Evolutionary conservation across 2,329 filamentous ascomycete species (phyloP).

Genomic region (Phaeophleospora eucalypticola): DNA sequence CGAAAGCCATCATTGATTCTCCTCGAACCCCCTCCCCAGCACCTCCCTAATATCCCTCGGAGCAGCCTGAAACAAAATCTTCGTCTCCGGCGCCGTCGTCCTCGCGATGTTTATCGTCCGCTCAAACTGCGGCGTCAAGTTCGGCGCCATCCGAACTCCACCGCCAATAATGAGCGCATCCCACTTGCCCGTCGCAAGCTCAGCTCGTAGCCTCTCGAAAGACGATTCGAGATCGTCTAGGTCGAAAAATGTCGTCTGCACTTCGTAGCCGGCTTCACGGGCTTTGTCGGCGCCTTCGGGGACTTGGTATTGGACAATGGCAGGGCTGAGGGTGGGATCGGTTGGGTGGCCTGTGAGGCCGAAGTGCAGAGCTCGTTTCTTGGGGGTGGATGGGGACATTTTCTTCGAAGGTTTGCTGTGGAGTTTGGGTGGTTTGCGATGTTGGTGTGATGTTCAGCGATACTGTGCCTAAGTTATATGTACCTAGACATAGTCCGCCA

Average conservation of each 20-base stretch:
- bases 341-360: conserved; percentile 5
- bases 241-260: conserved; percentile 3
- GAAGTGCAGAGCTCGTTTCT: conserved; percentile 3
- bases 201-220: background rate
- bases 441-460: too few species aligned
- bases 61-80: conserved; percentile 1
- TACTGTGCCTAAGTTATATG: too few species aligned
- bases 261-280: conserved; percentile 7
- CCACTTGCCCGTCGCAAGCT: conserved; percentile 1
- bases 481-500: too few species aligned
- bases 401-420: too few species aligned
- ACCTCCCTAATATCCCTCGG: conserved; percentile 4
- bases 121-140: conserved; percentile 1
- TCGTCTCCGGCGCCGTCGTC: background rate
- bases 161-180: conserved; percentile 4
- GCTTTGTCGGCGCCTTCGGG: conserved; percentile 3
- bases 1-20: background rate
- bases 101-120: conserved; percentile 1
- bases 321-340: background rate
- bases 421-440: too few species aligned
- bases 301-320: background rate
- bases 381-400: background rate
- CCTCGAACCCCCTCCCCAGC: conserved; percentile 3
- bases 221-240: background rate
- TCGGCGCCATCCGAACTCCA: background rate